Evolutionary conservation across 202 grass and related monocot species (phyloP).

Genomic region (Setaria viridis): DNA sequence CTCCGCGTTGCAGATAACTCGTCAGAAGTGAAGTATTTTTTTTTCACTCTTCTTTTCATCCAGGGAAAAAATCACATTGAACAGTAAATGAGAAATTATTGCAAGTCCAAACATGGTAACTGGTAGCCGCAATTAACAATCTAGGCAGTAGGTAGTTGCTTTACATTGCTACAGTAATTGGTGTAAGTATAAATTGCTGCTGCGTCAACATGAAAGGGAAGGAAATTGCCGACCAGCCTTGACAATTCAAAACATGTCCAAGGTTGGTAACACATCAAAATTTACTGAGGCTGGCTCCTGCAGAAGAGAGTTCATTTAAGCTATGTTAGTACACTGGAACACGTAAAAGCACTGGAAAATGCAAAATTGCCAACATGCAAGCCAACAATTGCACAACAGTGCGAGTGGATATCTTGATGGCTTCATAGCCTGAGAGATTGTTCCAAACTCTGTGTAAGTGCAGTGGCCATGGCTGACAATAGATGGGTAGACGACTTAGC

Average conservation of each 20-base stretch:
- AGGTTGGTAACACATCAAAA: conserved; percentile 48
- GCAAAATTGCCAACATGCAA: background rate
- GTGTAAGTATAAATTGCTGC: conserved; percentile 23
- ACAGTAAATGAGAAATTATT: no score
- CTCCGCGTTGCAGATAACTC: background rate
- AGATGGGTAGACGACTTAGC: background rate
- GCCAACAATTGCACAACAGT: background rate
- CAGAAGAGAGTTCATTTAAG: conserved; percentile 30
- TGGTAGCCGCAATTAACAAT: background rate
- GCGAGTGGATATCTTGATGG: background rate
- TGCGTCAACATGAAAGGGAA: conserved; percentile 14
- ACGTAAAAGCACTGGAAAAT: background rate
- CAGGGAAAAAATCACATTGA: background rate
- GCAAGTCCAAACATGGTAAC: background rate
- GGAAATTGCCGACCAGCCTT: conserved; percentile 36
- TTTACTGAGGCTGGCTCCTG: conserved; percentile 54
- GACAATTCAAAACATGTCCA: conserved; percentile 48
- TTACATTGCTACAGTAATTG: background rate
- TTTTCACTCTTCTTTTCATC: background rate
- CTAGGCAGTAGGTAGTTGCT: background rate
- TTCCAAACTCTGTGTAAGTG: background rate
- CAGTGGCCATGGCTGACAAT: conserved; percentile 1
- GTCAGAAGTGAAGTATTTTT: background rate
- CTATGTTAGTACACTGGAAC: conserved; percentile 33
- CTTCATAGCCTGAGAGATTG: background rate